phyloP scores from a whole-genome alignment of 1,284 basidiomycete genomes.

The Ceratobasidium sp. region DNA sequence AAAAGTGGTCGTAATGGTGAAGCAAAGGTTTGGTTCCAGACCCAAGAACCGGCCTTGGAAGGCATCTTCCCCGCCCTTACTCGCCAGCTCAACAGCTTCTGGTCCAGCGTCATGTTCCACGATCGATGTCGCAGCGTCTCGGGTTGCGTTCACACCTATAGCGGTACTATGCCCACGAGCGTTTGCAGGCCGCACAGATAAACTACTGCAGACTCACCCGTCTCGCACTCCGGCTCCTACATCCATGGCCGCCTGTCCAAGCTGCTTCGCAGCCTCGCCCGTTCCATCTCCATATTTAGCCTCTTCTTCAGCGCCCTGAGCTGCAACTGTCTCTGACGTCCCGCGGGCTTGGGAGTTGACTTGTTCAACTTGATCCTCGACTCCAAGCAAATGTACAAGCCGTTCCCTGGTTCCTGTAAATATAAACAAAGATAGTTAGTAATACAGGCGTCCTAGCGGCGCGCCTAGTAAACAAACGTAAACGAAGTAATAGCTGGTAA shows the following conservation, averaged over 20 bases:
- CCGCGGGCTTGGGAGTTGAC: constrained; percentile 11
- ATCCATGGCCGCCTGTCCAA: constrained; percentile 4
- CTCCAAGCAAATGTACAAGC: constrained; percentile 18
- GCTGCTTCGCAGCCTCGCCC: neutral
- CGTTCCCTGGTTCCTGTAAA: constrained; percentile 19
- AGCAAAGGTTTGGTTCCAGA: too few species aligned
- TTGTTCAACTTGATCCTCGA: constrained; percentile 36
- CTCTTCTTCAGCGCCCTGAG: constrained; percentile 20
- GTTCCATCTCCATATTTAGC: constrained; percentile 36
- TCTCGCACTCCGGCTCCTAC: constrained; percentile 30
- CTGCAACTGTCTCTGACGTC: constrained; percentile 7
- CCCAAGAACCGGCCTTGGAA: too few species aligned
- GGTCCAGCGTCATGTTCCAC: constrained; percentile 31
- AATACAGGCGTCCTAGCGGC: too few species aligned
- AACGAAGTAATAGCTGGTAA: too few species aligned
- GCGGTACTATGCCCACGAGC: neutral
- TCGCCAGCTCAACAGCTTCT: constrained; percentile 27
- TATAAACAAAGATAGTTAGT: too few species aligned
- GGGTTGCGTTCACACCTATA: neutral
- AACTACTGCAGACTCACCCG: constrained; percentile 6
- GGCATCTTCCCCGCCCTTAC: constrained; percentile 3
- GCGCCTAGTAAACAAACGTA: too few species aligned
- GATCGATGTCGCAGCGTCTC: constrained; percentile 25
- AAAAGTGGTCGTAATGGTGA: too few species aligned
- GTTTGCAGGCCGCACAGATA: neutral